These are phyloP conservation scores for Hymenoscyphus fructigenus DNA, from an alignment of 2,329 filamentous ascomycete species.

Conservation along the genomic window DNA sequence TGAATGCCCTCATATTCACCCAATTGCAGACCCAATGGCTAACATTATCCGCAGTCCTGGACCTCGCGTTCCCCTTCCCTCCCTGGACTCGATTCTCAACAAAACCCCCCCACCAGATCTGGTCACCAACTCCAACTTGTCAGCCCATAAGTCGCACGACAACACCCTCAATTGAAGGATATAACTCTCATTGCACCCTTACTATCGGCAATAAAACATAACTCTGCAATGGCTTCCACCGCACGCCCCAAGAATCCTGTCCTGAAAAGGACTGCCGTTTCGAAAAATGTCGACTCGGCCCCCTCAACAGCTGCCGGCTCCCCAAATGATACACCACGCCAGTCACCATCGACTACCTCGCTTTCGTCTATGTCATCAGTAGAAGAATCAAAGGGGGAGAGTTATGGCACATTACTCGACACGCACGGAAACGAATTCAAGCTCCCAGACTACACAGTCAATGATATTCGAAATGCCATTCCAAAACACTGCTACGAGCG, in stretches of 20 bases:
- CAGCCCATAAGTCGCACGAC: not conserved
- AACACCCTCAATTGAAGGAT: slow-evolving; percentile 1
- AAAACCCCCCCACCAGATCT: not conserved
- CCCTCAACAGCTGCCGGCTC: slow-evolving; percentile 58
- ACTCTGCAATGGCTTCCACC: slow-evolving; percentile 35
- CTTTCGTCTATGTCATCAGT: slow-evolving; percentile 82
- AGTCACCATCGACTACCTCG: slow-evolving; percentile 79
- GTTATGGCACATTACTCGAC: slow-evolving; percentile 72
- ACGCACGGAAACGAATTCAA: slow-evolving; percentile 94
- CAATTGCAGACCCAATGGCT: slow-evolving; percentile 4
- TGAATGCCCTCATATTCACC: not conserved
- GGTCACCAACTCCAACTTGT: slow-evolving; percentile 1
- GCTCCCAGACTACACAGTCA: slow-evolving; percentile 94
- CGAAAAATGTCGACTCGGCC: slow-evolving; percentile 34
- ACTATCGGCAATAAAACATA: slow-evolving; percentile 2
- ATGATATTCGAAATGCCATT: slow-evolving; percentile 94
- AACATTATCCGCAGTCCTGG: slow-evolving; percentile 5
- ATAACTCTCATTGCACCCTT: not conserved
- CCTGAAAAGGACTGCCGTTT: slow-evolving; percentile 31
- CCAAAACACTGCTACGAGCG: slow-evolving; percentile 96
- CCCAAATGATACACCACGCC: slow-evolving; percentile 58
- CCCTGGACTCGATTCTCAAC: not conserved
- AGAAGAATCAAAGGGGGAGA: slow-evolving; percentile 45
- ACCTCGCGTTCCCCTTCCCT: not conserved
- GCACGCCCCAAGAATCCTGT: slow-evolving; percentile 27